These are phyloP conservation scores for Corymbia citriodora DNA, from an alignment of 441 rosid genomes.

Conservation along the genomic window DNA sequence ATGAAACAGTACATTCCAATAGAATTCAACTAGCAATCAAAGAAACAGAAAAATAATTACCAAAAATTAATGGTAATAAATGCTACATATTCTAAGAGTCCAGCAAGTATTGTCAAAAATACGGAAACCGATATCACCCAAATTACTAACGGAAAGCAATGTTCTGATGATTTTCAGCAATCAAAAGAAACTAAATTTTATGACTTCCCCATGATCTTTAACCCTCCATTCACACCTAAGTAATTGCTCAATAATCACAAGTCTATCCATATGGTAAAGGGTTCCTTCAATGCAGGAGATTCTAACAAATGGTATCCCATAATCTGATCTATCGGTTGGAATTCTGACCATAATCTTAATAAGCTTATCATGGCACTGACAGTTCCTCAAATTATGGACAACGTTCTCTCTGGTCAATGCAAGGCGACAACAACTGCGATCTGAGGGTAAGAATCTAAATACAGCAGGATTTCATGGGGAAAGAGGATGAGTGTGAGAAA, in stretches of 20 bases:
- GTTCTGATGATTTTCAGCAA: not conserved
- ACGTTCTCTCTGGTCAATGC: not conserved
- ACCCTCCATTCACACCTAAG: not conserved
- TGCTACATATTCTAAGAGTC: not conserved
- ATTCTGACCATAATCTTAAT: not conserved
- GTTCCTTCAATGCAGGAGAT: not conserved
- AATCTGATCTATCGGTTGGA: not conserved
- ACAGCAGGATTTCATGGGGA: not conserved
- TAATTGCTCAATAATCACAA: not conserved
- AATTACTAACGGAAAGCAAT: not conserved
- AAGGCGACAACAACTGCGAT: not conserved
- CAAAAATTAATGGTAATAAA: not conserved
- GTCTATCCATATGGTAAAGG: not conserved
- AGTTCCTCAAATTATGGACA: not conserved
- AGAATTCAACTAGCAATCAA: not conserved
- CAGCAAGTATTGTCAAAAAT: not conserved
- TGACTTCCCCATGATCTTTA: not conserved
- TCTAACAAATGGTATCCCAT: not conserved
- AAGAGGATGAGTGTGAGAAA: not conserved
- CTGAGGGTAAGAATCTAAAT: not conserved
- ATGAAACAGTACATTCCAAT: not conserved
- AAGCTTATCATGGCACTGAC: not conserved
- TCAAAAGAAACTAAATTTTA: not conserved
- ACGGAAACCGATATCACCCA: not conserved
- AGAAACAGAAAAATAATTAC: not conserved